Evolutionary conservation across 2,329 filamentous ascomycete species (phyloP), one percentile per base, ranked within the genome.

Genomic region (Tolypocladium album): DNA sequence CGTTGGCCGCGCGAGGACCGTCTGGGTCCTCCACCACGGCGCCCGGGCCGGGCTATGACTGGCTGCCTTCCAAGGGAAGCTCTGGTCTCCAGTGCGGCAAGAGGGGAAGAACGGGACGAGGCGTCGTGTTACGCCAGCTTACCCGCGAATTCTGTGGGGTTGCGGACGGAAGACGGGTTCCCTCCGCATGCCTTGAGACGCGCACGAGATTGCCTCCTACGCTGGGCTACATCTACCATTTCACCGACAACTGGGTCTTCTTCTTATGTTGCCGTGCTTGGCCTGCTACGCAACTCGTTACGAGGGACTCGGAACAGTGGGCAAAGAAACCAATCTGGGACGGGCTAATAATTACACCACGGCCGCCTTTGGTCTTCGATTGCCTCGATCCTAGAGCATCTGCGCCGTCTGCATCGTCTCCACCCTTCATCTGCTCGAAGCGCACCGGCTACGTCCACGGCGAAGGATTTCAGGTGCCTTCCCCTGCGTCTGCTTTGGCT

Each of bases 1-100:
- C 62, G 67, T 68, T 71, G 66, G 63, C 64, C 63, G 62, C 59
- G 42, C 38, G 22, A 47, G 55, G 22, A 55, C 58, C 38, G 55
- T 56, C 58, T 56, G 61, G 60, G 59, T 66, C 66, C 66, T 67
- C 66, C 66, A 66, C 66, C 62, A 57, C 43, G 39, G 13, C 56
- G 31, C 43, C 56, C 57, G 34, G 59, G 58, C 39, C 39, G 38
- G 58, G 43, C 56, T 58, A 39, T 66, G 60, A 65, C 59, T 66
- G 64, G 64, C 56, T 58, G 42, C 45, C 42, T 55, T 27, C 36
- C 34, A 27, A 58, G 47, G 36, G 43, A 20, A 56, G 60, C 57
- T 38, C 40, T 31, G 42, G 17, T 52, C 11, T 47, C 43, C 43
- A 34, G 36, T 57, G 56, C 57, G 45, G 43, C 43, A 55, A 56